Base-by-base conservation (phyloP, 495 filamentous ascomycete species). In the Lasiosphaeria ovina region DNA sequence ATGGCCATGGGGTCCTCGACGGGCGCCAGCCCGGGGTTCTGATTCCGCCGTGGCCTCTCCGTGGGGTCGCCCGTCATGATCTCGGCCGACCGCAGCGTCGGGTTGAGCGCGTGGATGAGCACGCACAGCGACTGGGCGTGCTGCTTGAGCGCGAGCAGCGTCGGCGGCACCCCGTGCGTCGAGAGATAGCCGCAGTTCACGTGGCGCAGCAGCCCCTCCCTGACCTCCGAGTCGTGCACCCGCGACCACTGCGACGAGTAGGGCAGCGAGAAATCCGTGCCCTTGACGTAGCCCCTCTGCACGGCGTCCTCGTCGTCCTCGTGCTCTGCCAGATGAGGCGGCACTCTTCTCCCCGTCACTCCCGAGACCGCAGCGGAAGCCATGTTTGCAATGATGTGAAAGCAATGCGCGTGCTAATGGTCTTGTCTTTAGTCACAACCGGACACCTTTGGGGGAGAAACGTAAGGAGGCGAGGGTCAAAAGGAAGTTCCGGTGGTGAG, bases 161-260 rank as follows among this genome's bases (percentile, higher is more conserved):
- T 83, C 5, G 81, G 82, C 9, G 79, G 62, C 7, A 69, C 55
- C 14, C 74, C 74, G 8, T 66, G 64, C 0, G 77, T 81, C 1
- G 81, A 82, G 8, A 83, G 69, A 55, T 81, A 84, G 59, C 72
- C 65, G 66, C 81, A 84, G 69, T 81, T 83, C 51, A 80, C 62
- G 51, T 77, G 72, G 31, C 65, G 67, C 31, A 80, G 69, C 35
- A 79, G 58, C 50, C 52, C 59, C 9, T 55, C 35, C 12, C 58
- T 35, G 42, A 66, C 52, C 12, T 66, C 62, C 2, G 55, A 16
- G 3, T 54, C 52, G 51, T 68, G 53, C n/a, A 62, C 47, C 3
- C 71, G 62, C 12, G 69, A 71, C 59, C 59, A 74, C 10, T 53
- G 55, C 40, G 71, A 74, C 40, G 59, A 44, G 57, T 74, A 72